Evolutionary conservation across 352 stramenopile genomes (phyloP), one percentile per base, ranked within the genome.

Genomic region (Phytopythium montanum): DNA sequence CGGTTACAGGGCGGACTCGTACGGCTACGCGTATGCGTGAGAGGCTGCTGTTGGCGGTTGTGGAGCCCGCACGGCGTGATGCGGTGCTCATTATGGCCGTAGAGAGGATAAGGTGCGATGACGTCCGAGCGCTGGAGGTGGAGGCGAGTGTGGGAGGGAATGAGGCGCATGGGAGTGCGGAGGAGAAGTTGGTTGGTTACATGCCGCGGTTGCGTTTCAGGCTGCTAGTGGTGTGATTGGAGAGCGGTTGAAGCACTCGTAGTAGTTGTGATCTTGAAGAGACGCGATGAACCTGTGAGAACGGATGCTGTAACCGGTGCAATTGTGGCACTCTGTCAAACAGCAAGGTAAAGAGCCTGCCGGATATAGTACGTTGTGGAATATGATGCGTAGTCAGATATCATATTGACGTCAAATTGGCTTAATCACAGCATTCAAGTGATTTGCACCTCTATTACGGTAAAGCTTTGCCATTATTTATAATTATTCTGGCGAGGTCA

Each of bases 1-100:
- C 16, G 76, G 78, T 2, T 76, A 75, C 4, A 2, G 45, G 26
- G 5, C 45, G 79, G 44, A 93, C 72, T 28, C 83, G 83, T 12
- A 93, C 83, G 21, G 81, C 81, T 8, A 93, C 83, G 39, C 72
- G 77, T 46, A 90, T 68, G 10, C 68, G 79, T 31, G 70, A 76
- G 28, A 31, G 38, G 23, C 12, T 18, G 53, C 31, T 29, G 25
- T 16, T 18, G 53, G 19, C 25, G 8, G 5, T 39, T 7, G 16
- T 16, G 38, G 53, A 13, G 25, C 36, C 26, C 6, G 13, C 16
- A 25, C 38, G 36, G 6, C 34, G 36, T 8, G 14, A 7, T 3
- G 0, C 13, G 23, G 12, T 33, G 53, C 36, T 56, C 51, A 56
- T 56, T 19, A 1, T 29, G 3, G 51, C 0, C 33, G 21, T 29